Evolutionary conservation across 306 rosid species (phyloP).

Genomic region (Quercus cerris): DNA sequence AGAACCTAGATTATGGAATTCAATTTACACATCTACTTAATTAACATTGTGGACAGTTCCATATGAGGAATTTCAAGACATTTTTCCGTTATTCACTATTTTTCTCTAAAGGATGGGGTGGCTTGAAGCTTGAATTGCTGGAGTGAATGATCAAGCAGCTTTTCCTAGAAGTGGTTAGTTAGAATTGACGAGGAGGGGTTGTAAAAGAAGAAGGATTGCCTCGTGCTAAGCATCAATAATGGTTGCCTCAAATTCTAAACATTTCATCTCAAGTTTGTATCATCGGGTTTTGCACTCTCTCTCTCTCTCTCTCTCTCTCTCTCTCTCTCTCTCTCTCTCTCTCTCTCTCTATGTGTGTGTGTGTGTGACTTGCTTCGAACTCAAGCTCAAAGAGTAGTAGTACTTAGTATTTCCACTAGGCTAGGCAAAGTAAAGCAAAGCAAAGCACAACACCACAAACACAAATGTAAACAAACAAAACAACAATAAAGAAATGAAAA

Average conservation of each 20-base stretch:
- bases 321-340: conserved; percentile 17
- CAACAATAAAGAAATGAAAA: neutral
- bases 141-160: too few species aligned
- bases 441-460: neutral
- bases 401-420: neutral
- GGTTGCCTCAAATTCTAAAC: conserved; percentile 31
- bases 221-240: too few species aligned
- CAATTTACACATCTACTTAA: too few species aligned
- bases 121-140: too few species aligned
- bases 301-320: neutral
- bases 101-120: too few species aligned
- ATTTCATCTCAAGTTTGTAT: conserved; percentile 48
- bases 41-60: too few species aligned
- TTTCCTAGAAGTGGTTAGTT: too few species aligned
- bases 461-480: neutral
- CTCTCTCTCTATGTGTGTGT: neutral
- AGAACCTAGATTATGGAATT: too few species aligned
- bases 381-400: conserved; percentile 23
- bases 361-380: conserved; percentile 26
- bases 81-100: too few species aligned
- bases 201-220: too few species aligned
- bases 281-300: conserved; percentile 29
- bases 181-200: too few species aligned
- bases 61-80: too few species aligned
- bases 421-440: neutral